These are phyloP conservation scores for Aurantiochytrium sp. DNA, from an alignment of 108 stramenopile species.

Conservation along the genomic window DNA sequence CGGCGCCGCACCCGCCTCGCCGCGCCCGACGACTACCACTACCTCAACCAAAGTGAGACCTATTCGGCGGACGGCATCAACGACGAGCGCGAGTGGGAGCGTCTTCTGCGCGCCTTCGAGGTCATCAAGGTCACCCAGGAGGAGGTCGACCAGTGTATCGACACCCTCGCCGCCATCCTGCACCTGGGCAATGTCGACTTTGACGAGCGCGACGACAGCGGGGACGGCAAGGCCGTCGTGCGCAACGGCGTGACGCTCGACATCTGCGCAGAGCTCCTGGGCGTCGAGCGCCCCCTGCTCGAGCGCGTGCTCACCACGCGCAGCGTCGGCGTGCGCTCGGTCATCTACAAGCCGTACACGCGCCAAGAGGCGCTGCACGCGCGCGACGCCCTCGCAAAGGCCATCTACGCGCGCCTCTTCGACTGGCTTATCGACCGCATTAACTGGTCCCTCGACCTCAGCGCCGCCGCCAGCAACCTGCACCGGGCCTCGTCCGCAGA, in stretches of 20 bases:
- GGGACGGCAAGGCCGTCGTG: slow-evolving; percentile 21
- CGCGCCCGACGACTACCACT: slow-evolving; percentile 39
- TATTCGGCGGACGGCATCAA: slow-evolving; percentile 36
- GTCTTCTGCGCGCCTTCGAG: background rate
- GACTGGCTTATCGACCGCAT: slow-evolving; percentile 80
- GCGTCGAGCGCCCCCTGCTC: slow-evolving; percentile 70
- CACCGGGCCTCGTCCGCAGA: background rate
- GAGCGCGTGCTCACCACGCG: slow-evolving; percentile 71
- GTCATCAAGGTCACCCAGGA: slow-evolving; percentile 45
- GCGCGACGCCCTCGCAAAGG: slow-evolving; percentile 88
- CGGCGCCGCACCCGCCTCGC: background rate
- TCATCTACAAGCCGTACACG: slow-evolving; percentile 58
- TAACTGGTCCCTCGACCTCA: slow-evolving; percentile 73
- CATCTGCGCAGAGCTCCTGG: slow-evolving; percentile 69
- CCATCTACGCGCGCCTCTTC: slow-evolving; percentile 84
- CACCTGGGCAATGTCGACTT: slow-evolving; percentile 84
- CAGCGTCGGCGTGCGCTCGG: slow-evolving; percentile 48
- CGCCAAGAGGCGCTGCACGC: slow-evolving; percentile 76
- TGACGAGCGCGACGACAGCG: slow-evolving; percentile 53
- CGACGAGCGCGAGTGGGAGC: slow-evolving; percentile 26
- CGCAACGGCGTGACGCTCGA: slow-evolving; percentile 33
- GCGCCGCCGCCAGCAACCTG: background rate
- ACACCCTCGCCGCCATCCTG: slow-evolving; percentile 75
- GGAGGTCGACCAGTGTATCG: slow-evolving; percentile 63
- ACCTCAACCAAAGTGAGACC: slow-evolving; percentile 38